These are phyloP conservation scores for Phaeophleospora eucalypticola DNA, from an alignment of 2,329 filamentous ascomycete species.

Conservation along the genomic window DNA sequence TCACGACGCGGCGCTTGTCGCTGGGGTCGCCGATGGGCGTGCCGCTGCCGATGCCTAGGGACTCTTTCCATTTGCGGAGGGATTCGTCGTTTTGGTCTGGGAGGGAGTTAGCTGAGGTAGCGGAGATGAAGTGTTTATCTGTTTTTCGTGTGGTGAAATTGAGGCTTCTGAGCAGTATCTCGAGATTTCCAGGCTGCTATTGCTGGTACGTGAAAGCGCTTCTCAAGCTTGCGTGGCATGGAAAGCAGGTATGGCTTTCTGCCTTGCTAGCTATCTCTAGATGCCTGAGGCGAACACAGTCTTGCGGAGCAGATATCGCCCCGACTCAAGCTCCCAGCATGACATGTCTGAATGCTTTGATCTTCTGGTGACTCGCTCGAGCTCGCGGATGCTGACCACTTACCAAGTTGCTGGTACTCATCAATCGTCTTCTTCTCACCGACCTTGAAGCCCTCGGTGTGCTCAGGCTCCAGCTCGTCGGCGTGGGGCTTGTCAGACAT, in stretches of 20 bases:
- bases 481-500: constrained; percentile 45
- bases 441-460: constrained; percentile 95
- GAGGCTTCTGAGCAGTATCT: too few relatives aligned
- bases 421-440: constrained; percentile 97
- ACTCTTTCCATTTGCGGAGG: constrained; percentile 95
- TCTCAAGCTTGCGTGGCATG: too few relatives aligned
- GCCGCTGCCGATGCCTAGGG: constrained; percentile 74
- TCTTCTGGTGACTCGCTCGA: background rate
- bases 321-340: too few relatives aligned
- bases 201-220: too few relatives aligned
- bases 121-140: background rate
- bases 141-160: background rate
- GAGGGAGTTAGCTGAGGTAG: constrained; percentile 2
- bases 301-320: too few relatives aligned
- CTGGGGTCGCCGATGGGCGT: constrained; percentile 51
- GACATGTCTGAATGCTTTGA: background rate
- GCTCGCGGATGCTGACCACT: constrained; percentile 7
- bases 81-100: constrained; percentile 77
- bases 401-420: constrained; percentile 82
- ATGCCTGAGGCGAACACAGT: too few relatives aligned
- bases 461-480: constrained; percentile 80
- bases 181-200: too few relatives aligned
- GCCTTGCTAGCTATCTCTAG: too few relatives aligned
- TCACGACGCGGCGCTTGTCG: constrained; percentile 88
- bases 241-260: too few relatives aligned